Evolutionary conservation across 2,329 filamentous ascomycete species (phyloP).

Genomic region (Scopulariopsis brevicaulis): DNA sequence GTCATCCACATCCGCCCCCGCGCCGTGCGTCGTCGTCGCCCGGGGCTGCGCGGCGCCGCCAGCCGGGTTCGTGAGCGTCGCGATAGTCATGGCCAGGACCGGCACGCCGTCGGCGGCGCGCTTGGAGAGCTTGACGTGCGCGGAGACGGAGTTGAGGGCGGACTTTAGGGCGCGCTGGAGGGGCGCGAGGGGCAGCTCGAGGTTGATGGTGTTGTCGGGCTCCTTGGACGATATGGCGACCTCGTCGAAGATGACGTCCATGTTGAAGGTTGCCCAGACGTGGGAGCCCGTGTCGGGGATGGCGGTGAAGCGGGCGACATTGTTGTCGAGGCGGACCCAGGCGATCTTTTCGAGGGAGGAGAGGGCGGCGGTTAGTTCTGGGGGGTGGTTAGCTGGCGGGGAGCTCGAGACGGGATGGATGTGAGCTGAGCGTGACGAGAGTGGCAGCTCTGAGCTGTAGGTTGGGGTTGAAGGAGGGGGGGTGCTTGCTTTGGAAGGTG

Average conservation of each 20-base stretch:
- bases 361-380: slow-evolving; percentile 53
- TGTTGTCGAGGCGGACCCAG: slow-evolving; percentile 82
- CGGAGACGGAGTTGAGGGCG: slow-evolving; percentile 68
- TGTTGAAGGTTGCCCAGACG: slow-evolving; percentile 70
- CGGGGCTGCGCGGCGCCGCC: slow-evolving; percentile 8
- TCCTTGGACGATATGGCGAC: slow-evolving; percentile 83
- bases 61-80: slow-evolving; percentile 51
- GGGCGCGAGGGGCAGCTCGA: slow-evolving; percentile 82
- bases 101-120: slow-evolving; percentile 66
- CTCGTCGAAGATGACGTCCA: slow-evolving; percentile 78
- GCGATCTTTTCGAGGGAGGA: slow-evolving; percentile 68
- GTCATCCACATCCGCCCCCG: slow-evolving; percentile 13
- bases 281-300: slow-evolving; percentile 91
- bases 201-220: slow-evolving; percentile 79
- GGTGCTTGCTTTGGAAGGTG: slow-evolving; percentile 48
- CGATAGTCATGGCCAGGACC: slow-evolving; percentile 81
- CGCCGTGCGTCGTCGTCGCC: background rate
- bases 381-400: background rate
- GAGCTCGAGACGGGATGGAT: background rate
- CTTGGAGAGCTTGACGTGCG: slow-evolving; percentile 83
- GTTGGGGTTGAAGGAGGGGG: background rate
- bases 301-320: slow-evolving; percentile 84
- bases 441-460: no score
- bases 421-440: slow-evolving; percentile 2
- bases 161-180: slow-evolving; percentile 89